Evolutionary conservation across 768 basidiomycete species (phyloP), one percentile per base, ranked within the genome.

Genomic region (Termitomyces sp.): DNA sequence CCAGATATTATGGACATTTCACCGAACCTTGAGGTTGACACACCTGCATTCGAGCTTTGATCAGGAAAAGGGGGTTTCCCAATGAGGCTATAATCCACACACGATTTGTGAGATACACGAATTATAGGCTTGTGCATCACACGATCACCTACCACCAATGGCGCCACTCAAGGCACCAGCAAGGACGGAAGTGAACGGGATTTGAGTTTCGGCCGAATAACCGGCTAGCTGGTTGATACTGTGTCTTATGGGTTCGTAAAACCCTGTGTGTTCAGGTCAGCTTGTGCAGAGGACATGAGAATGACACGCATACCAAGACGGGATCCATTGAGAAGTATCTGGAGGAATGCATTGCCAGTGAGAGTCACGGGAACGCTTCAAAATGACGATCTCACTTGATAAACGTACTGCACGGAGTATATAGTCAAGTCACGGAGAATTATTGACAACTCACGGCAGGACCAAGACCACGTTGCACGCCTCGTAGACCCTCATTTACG

Each of bases 1-100:
- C 18, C 38, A 36, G 22, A 11, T 2, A 33, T 52, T 48, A 41
- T 53, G 46, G 28, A 54, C 49, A 32, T 52, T 22, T 47, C 36
- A 33, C 30, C 20, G 18, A 20, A 2, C 30, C 36, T 28, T 36
- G 54, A 20, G 38, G 28, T n/a, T 16, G 33, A 41, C 71, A 50
- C 18, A 87, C 89, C 80, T 99, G 97, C 90, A 99, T 98, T 46
- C 97, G 85, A 5, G 97, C 97, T 74, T 99, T 99, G 68, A 99
- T 85, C 56, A 99, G 76, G 73, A 97, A 99, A 13, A 97, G 74
- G 0, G 94, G 94, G 69, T 92, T 96, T 43, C 94, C 94, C 44
- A 94, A 71, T 52, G 80, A 78, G 0, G 90, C 90, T 90, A 36
- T 38, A 52, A 24, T 20, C 36, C 24, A 28, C 63, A 16, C 64